A percentile compares a stretch with the other conserved stretches of the same genome.
phyloP scores from a whole-genome alignment of 169 alveolate species.

The Eimeria nieschulzi region DNA sequence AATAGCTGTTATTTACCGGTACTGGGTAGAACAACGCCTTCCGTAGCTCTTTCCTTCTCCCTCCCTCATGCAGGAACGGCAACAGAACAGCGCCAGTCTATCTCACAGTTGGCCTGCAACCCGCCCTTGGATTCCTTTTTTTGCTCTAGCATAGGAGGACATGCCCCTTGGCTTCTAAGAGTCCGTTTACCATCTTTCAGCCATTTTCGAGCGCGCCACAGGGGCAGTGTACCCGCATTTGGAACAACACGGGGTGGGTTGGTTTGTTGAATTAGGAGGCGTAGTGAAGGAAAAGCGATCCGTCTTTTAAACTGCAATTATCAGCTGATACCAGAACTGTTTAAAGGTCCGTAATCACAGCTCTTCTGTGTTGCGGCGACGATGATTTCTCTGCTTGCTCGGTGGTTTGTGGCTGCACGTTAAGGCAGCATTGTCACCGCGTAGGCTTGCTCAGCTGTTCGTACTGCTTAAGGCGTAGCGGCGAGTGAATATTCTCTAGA shows the following conservation, averaged over 20 bases:
- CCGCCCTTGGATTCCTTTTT: neutral
- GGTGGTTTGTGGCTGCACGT: slow-evolving; percentile 14
- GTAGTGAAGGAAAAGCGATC: neutral
- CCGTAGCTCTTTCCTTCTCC: slow-evolving; percentile 8
- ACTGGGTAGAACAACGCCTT: slow-evolving; percentile 10
- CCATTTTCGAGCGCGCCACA: neutral
- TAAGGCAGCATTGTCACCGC: slow-evolving; percentile 21
- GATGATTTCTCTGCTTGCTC: slow-evolving; percentile 24
- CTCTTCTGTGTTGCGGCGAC: slow-evolving; percentile 42
- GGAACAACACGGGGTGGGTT: neutral
- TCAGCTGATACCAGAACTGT: slow-evolving; percentile 36
- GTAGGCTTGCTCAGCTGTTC: slow-evolving; percentile 15
- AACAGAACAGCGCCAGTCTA: slow-evolving; percentile 28
- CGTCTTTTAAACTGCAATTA: neutral
- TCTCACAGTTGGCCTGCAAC: neutral
- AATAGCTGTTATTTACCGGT: slow-evolving; percentile 13
- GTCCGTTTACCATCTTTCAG: neutral
- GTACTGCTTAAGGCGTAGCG: neutral
- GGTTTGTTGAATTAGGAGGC: neutral
- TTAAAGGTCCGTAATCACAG: slow-evolving; percentile 9
- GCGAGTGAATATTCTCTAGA: neutral
- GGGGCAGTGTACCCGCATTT: slow-evolving; percentile 6
- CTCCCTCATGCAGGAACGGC: slow-evolving; percentile 20
- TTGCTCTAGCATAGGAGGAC: slow-evolving; percentile 31
- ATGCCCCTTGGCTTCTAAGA: slow-evolving; percentile 23